Conservation (phyloP, 805 yeast species). For the Maudiozyma saulgeensis region DNA sequence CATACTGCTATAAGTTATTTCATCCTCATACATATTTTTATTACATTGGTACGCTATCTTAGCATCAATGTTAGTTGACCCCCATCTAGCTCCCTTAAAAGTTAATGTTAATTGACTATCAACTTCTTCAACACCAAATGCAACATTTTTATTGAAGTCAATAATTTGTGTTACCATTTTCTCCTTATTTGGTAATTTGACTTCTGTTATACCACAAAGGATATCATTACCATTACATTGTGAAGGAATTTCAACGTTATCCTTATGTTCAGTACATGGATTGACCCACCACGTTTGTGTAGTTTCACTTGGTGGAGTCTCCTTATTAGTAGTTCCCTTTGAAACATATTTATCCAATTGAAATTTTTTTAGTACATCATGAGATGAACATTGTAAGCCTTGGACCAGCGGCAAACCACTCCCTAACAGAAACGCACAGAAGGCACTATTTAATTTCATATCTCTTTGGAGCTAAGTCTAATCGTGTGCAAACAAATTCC, state of each 20-base stretch:
- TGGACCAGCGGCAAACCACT: not conserved
- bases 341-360: constrained; percentile 28
- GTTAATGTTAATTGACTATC: constrained; percentile 31
- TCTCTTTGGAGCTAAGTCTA: too few relatives aligned
- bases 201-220: constrained; percentile 63
- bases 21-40: constrained; percentile 28
- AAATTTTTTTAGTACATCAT: constrained; percentile 19
- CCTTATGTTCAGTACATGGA: constrained; percentile 44
- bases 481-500: too few relatives aligned
- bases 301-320: constrained; percentile 75
- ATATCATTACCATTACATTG: constrained; percentile 66
- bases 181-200: constrained; percentile 40
- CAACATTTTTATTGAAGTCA: constrained; percentile 35
- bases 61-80: constrained; percentile 43
- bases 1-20: constrained; percentile 9
- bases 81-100: constrained; percentile 61
- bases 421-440: not conserved
- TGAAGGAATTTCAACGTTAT: constrained; percentile 27
- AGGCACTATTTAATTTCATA: not conserved
- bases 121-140: constrained; percentile 22
- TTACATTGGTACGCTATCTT: constrained; percentile 41
- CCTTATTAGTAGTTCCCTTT: constrained; percentile 33
- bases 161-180: constrained; percentile 51
- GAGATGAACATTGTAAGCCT: constrained; percentile 14
- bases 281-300: constrained; percentile 60